Evolutionary conservation across 768 basidiomycete species (phyloP), one percentile per base, ranked within the genome.

Genomic region (Cystofilobasidium bisporidii): DNA sequence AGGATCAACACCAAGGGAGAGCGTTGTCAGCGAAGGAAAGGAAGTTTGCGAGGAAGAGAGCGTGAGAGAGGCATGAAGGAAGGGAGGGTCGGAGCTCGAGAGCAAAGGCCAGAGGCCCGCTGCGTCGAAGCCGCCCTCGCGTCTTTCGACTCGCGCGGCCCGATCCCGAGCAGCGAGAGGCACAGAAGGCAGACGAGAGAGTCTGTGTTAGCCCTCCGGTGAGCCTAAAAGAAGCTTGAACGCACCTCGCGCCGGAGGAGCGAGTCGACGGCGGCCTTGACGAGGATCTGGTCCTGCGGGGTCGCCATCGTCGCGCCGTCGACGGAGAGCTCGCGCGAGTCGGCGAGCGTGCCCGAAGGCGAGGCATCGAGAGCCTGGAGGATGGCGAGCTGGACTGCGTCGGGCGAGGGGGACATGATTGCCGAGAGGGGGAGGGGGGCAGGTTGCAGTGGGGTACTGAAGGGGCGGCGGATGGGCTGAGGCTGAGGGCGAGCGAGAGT

Each of bases 231-330:
- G 28, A 48, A 0, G 30, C 24, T 43, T n/a, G 20, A 14, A 74
- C 79, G 32, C 74, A 88, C 91, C 74, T 96, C 89, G 74, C 88
- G 87, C 76, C 87, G 88, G 20, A 83, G 79, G 63, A 99, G 81
- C 33, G 91, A 94, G 79, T 96, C 97, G 72, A 99, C 81, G 2
- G 89, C 92, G 71, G 90, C 91, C 57, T 93, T 86, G 72, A 98
- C 83, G 62, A 81, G 80, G 72, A 86, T 86, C 80, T 97, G 94
- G 33, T 74, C 74, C 81, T 10, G 80, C 77, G 1, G 87, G 86
- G 43, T 82, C 80, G n/a, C 33, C 56, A 61, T 63, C 28, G 79
- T 76, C 73, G 85, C 80, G 18, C 85, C 87, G 17, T 88, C 87
- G 62, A 91, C 78, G 48, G 81, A 77, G 28, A 91, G 81, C 38